Evolutionary conservation across 2,329 filamentous ascomycete genomes (phyloP).

Genomic region (Diaporthe vaccinii): DNA sequence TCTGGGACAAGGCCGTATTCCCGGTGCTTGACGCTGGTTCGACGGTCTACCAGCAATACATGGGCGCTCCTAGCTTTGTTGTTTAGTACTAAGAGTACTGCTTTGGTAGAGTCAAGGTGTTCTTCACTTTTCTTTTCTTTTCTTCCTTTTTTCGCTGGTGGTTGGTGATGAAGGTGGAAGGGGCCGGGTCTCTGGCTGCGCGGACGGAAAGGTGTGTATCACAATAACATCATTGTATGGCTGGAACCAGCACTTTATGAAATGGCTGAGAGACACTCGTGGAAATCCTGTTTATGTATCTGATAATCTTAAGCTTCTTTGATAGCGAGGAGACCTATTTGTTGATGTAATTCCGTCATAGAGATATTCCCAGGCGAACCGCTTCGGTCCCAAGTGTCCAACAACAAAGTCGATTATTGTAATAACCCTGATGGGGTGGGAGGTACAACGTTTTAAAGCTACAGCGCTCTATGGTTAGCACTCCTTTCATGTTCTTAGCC

Average conservation of each 20-base stretch:
- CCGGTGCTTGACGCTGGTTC: not conserved
- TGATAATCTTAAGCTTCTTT: not conserved
- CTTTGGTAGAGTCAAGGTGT: not conserved
- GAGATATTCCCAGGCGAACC: not conserved
- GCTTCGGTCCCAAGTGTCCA: not conserved
- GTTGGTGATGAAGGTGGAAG: too few relatives aligned
- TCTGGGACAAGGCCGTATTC: conserved; percentile 15
- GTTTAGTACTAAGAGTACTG: not conserved
- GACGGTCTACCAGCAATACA: conserved; percentile 17
- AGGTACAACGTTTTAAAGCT: not conserved
- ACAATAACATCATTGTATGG: not conserved
- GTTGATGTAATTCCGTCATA: not conserved
- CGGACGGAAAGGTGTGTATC: not conserved
- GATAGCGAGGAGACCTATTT: not conserved
- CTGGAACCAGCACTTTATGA: not conserved
- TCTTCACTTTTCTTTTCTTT: too few relatives aligned
- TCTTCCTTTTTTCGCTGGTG: too few relatives aligned
- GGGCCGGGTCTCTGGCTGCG: not conserved
- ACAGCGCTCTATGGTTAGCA: not conserved
- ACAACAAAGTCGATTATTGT: not conserved
- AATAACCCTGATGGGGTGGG: not conserved
- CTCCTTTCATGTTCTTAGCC: not conserved
- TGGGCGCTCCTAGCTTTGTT: not conserved
- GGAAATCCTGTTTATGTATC: too few relatives aligned
- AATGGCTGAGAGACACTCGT: not conserved